Conservation (phyloP, 495 filamentous ascomycete species). For the Staphylotrichum longicolle region DNA sequence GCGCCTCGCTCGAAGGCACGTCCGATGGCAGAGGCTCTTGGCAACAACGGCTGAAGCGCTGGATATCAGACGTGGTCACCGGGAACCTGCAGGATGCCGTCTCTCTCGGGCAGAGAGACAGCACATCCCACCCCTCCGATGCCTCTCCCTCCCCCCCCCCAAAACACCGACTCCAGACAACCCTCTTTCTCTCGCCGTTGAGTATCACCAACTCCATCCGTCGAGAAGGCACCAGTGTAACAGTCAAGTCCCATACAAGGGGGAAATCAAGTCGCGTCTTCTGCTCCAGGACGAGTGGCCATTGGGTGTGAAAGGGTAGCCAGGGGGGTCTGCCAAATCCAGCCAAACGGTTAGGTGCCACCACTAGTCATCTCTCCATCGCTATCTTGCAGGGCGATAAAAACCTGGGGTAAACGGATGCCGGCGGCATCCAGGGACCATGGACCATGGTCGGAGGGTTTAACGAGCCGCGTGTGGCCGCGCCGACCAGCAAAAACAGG, state of each 20-base stretch:
- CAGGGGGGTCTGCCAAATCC: not conserved
- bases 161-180: not conserved
- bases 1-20: not conserved
- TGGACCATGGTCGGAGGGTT: too few relatives aligned
- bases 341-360: constrained; percentile 3
- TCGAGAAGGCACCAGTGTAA: too few relatives aligned
- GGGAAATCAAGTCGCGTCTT: too few relatives aligned
- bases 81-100: constrained; percentile 8
- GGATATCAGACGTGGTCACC: constrained; percentile 6
- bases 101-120: not conserved
- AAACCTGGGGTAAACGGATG: constrained; percentile 11
- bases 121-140: constrained; percentile 7
- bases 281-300: too few relatives aligned
- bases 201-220: not conserved
- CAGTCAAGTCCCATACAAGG: too few relatives aligned
- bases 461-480: too few relatives aligned
- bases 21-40: not conserved
- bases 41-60: not conserved
- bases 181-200: not conserved
- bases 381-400: constrained; percentile 8
- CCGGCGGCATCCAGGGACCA: not conserved
- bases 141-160: not conserved
- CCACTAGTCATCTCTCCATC: constrained; percentile 6
- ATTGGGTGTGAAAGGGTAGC: not conserved
- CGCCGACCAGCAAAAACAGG: not conserved